Evolutionary conservation across 2,329 filamentous ascomycete species (phyloP), one percentile per base, ranked within the genome.

Genomic region (Colletotrichum acutatum): DNA sequence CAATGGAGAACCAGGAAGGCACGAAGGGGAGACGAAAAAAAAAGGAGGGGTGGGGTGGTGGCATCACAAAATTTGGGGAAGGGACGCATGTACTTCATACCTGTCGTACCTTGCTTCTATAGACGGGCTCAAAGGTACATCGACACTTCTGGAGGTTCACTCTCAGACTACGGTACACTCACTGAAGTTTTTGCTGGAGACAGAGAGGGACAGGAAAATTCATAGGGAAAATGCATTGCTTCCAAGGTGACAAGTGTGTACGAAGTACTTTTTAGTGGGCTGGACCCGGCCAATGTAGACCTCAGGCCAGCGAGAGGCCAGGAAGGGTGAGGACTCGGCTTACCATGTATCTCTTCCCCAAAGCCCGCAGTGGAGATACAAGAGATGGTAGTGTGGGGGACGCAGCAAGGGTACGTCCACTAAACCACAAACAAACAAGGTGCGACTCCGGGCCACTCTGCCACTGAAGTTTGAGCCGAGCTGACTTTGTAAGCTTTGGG

Each of bases 1-100:
- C 4, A 37, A 22, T 37, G 24, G 19, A 32, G 16, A 19, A 24
- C 28, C 12, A 32, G 26, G 62, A 28, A 56, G 37, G 37, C 37
- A 42, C 37, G 37, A 42, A 34, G 30, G 22, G 34, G 30, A 22
- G 24, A 16, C 32, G 32, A 34, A 34, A 34, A 34, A 42, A 32
- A 65, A 52, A 22, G 32, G 24, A 24, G 32, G 52, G 52, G 53
- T 54, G 68, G 68, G 68, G 63, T 65, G 65, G 65, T 72, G 52
- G 66, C 58, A 72, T 72, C 53, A 72, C 66, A 42, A 63, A 52
- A 34, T 58, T 42, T 66, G 65, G 66, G 69, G 66, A 64, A 52
- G 34, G 24, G 34, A 52, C 22, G 46, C 12, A 34, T 34, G 32
- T 30, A 58, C 64, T 52, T 28, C 37, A 57, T 49, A 61, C 28